phyloP scores from a whole-genome alignment of 805 yeast genomes.

The Naumovozyma baii region DNA sequence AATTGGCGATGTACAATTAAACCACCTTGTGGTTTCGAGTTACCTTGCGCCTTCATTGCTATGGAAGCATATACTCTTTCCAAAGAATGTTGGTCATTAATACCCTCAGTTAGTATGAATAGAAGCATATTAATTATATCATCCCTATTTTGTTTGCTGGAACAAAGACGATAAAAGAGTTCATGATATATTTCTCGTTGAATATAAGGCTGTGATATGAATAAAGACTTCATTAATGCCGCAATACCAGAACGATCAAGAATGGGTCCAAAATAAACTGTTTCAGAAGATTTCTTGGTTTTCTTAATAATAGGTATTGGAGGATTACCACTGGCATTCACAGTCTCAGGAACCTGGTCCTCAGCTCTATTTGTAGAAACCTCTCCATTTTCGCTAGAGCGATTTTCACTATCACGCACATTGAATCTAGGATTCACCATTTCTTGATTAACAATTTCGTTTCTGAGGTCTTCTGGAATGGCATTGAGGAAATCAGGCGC shows the following conservation, averaged over 20 bases:
- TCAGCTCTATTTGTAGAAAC: neutral
- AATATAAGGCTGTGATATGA: conserved; percentile 57
- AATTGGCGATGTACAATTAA: conserved; percentile 18
- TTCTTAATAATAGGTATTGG: neutral
- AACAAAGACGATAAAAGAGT: conserved; percentile 56
- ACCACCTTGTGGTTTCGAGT: conserved; percentile 8
- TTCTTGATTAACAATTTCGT: conserved; percentile 53
- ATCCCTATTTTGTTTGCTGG: conserved; percentile 65
- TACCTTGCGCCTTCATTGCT: conserved; percentile 38
- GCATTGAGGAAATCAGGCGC: conserved; percentile 77
- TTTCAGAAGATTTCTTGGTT: conserved; percentile 20
- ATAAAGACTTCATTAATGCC: conserved; percentile 58
- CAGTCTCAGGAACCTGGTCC: neutral
- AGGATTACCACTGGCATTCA: neutral
- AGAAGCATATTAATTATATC: conserved; percentile 64
- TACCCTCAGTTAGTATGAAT: conserved; percentile 69
- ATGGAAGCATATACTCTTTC: conserved; percentile 54
- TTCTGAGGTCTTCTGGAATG: conserved; percentile 57
- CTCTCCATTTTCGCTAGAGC: neutral
- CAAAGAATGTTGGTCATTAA: conserved; percentile 46
- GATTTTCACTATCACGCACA: neutral
- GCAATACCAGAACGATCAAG: conserved; percentile 71
- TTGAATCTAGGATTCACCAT: conserved; percentile 32
- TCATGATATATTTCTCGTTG: conserved; percentile 57
- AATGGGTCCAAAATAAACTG: conserved; percentile 50